Evolutionary conservation across 208 protist genomes (phyloP).

Genomic region (Phytomonas francai): DNA sequence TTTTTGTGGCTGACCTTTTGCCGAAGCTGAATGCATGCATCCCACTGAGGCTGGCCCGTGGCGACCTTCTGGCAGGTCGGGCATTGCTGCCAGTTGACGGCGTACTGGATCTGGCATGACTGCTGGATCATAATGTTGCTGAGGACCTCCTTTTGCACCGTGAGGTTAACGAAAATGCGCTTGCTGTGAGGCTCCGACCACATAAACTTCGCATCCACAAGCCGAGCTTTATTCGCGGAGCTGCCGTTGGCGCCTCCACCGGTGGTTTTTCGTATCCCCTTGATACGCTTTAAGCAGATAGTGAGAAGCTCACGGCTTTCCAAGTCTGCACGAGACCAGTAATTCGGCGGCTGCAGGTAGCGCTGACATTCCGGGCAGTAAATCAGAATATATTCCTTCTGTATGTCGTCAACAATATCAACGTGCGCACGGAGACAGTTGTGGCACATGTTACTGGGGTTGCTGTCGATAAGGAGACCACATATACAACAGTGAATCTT

Average conservation of each 20-base stretch:
- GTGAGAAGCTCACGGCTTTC: slow-evolving; percentile 98
- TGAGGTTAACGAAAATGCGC: slow-evolving; percentile 97
- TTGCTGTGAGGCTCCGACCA: slow-evolving; percentile 99
- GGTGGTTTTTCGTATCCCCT: slow-evolving; percentile 84
- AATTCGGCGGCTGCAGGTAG: slow-evolving; percentile 97
- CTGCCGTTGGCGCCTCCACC: slow-evolving; percentile 86
- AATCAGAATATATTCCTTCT: slow-evolving; percentile 93
- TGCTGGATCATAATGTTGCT: slow-evolving; percentile 96
- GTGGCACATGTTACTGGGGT: slow-evolving; percentile 98
- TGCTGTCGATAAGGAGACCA: slow-evolving; percentile 93
- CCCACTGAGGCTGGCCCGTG: slow-evolving; percentile 97
- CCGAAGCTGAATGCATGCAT: slow-evolving; percentile 95
- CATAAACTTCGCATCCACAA: slow-evolving; percentile 98
- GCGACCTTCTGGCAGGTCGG: slow-evolving; percentile 93
- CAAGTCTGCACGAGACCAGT: slow-evolving; percentile 92
- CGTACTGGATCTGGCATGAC: slow-evolving; percentile 95
- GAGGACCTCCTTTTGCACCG: slow-evolving; percentile 98
- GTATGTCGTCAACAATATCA: slow-evolving; percentile 98
- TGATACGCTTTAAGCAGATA: slow-evolving; percentile 96
- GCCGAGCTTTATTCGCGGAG: slow-evolving; percentile 91
- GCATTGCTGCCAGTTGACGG: slow-evolving; percentile 96
- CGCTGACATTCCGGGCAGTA: slow-evolving; percentile 91
- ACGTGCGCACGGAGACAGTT: slow-evolving; percentile 94
- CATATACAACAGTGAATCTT: slow-evolving; percentile 96
- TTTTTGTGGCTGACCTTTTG: slow-evolving; percentile 99